Conservation (phyloP, 208 protist genomes). For the Crithidia expoeki region DNA sequence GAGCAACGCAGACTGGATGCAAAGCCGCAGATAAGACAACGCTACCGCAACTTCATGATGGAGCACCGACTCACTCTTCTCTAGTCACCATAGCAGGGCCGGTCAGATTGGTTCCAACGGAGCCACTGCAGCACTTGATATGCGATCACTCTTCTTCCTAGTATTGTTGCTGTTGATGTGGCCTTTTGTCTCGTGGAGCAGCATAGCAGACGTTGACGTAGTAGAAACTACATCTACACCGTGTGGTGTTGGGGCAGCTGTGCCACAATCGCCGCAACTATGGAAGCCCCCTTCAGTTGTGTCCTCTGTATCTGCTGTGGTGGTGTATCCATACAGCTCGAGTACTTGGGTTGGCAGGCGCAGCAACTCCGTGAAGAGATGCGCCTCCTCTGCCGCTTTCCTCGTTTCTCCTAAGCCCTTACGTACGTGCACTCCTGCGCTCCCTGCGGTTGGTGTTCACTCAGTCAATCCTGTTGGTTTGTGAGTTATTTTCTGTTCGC, state of each 20-base stretch:
- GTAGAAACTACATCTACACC: too few relatives aligned
- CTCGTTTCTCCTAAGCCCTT: too few relatives aligned
- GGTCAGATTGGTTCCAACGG: background rate
- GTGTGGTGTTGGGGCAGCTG: too few relatives aligned
- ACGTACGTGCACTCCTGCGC: background rate
- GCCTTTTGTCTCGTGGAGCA: background rate
- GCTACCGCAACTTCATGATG: constrained; percentile 19
- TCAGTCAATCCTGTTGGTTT: too few relatives aligned
- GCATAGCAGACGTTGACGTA: too few relatives aligned
- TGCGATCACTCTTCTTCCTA: background rate
- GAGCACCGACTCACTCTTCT: constrained; percentile 6
- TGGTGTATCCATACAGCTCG: constrained; percentile 4
- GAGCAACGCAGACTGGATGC: constrained; percentile 24
- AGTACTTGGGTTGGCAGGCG: constrained; percentile 6
- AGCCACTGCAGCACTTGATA: background rate
- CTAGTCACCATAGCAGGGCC: background rate
- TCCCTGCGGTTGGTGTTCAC: too few relatives aligned
- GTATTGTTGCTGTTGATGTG: background rate
- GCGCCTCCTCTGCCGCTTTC: background rate
- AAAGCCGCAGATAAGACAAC: constrained; percentile 15
- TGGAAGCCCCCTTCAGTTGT: too few relatives aligned
- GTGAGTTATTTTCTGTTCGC: background rate
- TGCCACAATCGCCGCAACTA: too few relatives aligned
- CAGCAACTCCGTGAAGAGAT: constrained; percentile 2
- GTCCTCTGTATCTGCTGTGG: background rate